Base-by-base conservation (phyloP, 306 rosid species). In the Quercus dentata region DNA sequence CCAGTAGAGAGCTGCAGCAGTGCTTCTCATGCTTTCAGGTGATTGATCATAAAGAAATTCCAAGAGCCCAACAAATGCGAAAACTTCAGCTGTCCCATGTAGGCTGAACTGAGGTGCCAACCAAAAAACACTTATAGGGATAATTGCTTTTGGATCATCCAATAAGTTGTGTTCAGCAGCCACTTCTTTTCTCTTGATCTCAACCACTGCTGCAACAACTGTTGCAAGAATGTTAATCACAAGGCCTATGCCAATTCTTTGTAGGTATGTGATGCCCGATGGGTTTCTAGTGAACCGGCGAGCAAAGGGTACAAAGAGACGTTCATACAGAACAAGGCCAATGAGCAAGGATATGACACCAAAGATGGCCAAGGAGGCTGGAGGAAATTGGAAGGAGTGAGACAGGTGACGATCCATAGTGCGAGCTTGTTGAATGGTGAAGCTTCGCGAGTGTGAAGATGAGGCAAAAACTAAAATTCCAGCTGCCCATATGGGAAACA, bases 41-140 rank as follows among this genome's bases (percentile, higher is more conserved):
- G 98, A 87, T 15, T 92, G 97, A 65, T 92, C 92, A 59, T 87
- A 94, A 7, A 92, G 89, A 81, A 94, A 94, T 63, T 94, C 97
- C 76, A 94, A 80, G 79, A 89, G 98, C 15, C 94, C 97, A 1
- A 92, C 97, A 15, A 89, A 85, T 90, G 82, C 85, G 86, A 94
- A 94, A 23, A 90, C 89, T 28, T 92, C 97, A 13, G 85, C 93
- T 1, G 88, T 23, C 19, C 98, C 97, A 55, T 92, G 93, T 0
- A 94, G 44, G 69, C 83, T 85, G 73, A 76, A 90, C 51, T 90
- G 98, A 14, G 98, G 98, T 13, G 88, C 88, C 82, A 92, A 64
- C 97, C 94, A 92, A 23, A 94, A 94, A 46, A 89, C 98, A 73
- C 92, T 90, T 1, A 92, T 65, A 38, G 97, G 97, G 61, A 92